Evolutionary conservation across 768 basidiomycete species (phyloP).

Genomic region (Pleurotus sapidus): DNA sequence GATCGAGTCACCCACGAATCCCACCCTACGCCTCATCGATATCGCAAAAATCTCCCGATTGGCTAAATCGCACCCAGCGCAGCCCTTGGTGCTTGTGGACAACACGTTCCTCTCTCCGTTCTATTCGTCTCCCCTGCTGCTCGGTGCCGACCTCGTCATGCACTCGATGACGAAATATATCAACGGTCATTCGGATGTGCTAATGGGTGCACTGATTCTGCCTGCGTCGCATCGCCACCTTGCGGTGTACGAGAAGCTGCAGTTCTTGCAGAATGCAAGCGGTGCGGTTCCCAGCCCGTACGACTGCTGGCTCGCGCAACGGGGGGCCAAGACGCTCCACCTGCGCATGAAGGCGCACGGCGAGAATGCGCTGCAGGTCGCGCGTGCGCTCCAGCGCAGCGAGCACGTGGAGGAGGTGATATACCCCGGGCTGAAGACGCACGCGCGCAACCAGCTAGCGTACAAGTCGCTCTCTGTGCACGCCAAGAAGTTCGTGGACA

Average conservation of each 20-base stretch:
- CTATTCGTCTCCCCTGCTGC: constrained; percentile 83
- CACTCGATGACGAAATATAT: constrained; percentile 90
- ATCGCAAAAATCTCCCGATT: constrained; percentile 68
- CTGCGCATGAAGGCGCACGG: constrained; percentile 89
- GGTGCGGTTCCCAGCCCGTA: constrained; percentile 83
- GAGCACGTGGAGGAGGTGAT: constrained; percentile 75
- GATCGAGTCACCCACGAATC: constrained; percentile 96
- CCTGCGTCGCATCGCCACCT: constrained; percentile 42
- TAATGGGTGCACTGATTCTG: constrained; percentile 84
- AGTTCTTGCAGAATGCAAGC: constrained; percentile 88
- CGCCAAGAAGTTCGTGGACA: constrained; percentile 61
- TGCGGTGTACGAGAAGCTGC: constrained; percentile 50
- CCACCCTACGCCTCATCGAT: constrained; percentile 84
- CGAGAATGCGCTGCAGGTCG: constrained; percentile 74
- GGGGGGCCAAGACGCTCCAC: constrained; percentile 89
- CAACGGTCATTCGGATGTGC: constrained; percentile 91
- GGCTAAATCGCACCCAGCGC: constrained; percentile 56
- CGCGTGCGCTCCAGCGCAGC: constrained; percentile 50
- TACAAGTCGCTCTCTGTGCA: constrained; percentile 63
- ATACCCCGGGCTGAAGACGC: constrained; percentile 78
- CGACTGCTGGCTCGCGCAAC: constrained; percentile 88
- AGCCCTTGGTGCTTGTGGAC: constrained; percentile 85
- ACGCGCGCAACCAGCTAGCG: constrained; percentile 66
- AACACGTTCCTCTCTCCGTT: constrained; percentile 94
- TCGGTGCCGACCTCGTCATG: constrained; percentile 81